Evolutionary conservation across 179 eudicot genomes (phyloP), one percentile per base, ranked within the genome.

Genomic region (Amaranthus tricolor): DNA sequence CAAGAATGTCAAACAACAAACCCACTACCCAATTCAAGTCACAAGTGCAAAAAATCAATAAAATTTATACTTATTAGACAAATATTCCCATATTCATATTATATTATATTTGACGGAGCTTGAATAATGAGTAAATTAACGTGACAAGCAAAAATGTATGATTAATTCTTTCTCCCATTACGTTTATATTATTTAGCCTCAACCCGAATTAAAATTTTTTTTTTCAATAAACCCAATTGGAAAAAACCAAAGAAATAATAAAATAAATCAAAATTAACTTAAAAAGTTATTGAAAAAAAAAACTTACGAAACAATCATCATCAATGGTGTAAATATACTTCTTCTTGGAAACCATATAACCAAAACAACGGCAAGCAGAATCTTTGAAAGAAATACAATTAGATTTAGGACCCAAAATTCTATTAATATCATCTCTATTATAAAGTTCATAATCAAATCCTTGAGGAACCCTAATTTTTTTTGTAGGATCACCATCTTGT

Each of bases 261-360:
- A 14, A 44, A 54, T 31, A 20, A 51, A 7, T 16, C 8, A 43
- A 17, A n/a, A 44, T 52, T 10, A 45, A 68, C 48, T 49, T 49
- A 43, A 62, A 3, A 15, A 16, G 13, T 14, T 4, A 71, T 3
- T 11, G 10, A n/a, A 17, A 51, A 50, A 12, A 4, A 61, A 54
- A 17, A n/a, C 90, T 88, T 74, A 93, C 95, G 76, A 93, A 93
- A 88, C 97, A 93, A 74, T 89, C 97, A 73, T 93, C 98, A 71
- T 93, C 96, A 74, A 91, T 93, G 76, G 98, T 93, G 84, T 62
- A 93, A 74, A 91, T 87, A 53, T 93, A 91, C 86, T 93, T 91
- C 96, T 93, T 93, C 90, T 89, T 93, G 43, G 96, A 93, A 15
- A 92, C 94, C 96, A 92, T 89, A 72, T 89, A 93, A 3, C 98